Evolutionary conservation across 1,284 basidiomycete genomes (phyloP).

Genomic region (Pascua sp.): DNA sequence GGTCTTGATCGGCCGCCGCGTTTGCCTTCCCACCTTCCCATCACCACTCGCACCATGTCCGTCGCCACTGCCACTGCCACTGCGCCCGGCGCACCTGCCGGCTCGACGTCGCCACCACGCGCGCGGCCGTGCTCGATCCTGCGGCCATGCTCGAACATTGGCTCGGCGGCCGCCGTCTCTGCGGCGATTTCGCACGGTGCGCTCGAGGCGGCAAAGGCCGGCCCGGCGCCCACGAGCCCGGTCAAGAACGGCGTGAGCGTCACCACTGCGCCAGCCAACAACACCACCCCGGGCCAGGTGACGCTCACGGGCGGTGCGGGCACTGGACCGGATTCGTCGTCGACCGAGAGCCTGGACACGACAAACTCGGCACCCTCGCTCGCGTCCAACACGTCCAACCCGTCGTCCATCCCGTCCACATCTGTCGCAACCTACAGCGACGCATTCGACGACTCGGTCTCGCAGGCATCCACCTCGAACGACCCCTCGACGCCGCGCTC

Average conservation of each 20-base stretch:
- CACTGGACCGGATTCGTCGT: too few relatives aligned
- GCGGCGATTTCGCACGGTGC: not conserved
- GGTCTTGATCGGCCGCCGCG: not conserved
- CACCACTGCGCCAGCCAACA: too few relatives aligned
- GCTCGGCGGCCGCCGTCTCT: not conserved
- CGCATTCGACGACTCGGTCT: not conserved
- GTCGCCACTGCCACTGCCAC: not conserved
- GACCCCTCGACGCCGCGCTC: constrained; percentile 9
- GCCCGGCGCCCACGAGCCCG: too few relatives aligned
- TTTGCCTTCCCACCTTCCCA: not conserved
- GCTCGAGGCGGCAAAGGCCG: too few relatives aligned
- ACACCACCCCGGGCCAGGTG: too few relatives aligned
- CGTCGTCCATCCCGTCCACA: not conserved
- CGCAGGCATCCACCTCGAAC: not conserved
- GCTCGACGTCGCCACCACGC: not conserved
- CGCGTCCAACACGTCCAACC: not conserved
- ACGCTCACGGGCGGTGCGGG: too few relatives aligned
- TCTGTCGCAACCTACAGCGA: not conserved
- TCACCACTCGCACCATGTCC: constrained; percentile 3
- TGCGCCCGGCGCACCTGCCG: not conserved
- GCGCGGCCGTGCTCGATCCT: constrained; percentile 12
- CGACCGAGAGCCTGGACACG: too few relatives aligned
- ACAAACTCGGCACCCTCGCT: too few relatives aligned
- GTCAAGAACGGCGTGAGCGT: too few relatives aligned
- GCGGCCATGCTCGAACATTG: constrained; percentile 9